Evolutionary conservation across 2,329 filamentous ascomycete genomes (phyloP).

Genomic region (Penicillium oxalicum): DNA sequence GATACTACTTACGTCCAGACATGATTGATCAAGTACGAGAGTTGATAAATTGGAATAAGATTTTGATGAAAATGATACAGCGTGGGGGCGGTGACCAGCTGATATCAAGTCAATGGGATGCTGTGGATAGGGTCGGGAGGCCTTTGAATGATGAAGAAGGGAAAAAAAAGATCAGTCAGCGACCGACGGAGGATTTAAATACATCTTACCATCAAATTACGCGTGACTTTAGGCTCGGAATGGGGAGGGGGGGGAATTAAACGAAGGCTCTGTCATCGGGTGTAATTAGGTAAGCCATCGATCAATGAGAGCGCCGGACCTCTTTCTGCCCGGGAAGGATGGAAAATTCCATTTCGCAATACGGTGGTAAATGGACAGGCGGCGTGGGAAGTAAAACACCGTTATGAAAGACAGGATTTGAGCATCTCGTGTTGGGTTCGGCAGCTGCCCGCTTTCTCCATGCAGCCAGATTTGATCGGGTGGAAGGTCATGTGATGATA

Average conservation of each 20-base stretch:
- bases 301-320: background rate
- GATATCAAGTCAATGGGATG: constrained; percentile 10
- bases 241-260: too few species aligned
- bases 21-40: constrained; percentile 23
- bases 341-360: constrained; percentile 20
- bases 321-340: too few species aligned
- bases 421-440: constrained; percentile 19
- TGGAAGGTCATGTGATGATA: constrained; percentile 21
- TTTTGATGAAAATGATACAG: constrained; percentile 11
- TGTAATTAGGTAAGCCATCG: constrained; percentile 21
- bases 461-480: constrained; percentile 1
- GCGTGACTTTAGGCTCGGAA: constrained; percentile 19
- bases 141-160: constrained; percentile 13
- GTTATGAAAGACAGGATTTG: constrained; percentile 39
- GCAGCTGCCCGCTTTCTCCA: constrained; percentile 15
- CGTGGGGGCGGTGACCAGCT: constrained; percentile 8
- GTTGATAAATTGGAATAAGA: background rate
- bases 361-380: constrained; percentile 31
- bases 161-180: constrained; percentile 12
- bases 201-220: constrained; percentile 25
- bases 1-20: constrained; percentile 38
- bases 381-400: constrained; percentile 27
- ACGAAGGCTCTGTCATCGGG: background rate
- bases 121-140: constrained; percentile 15
- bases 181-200: constrained; percentile 25